Conservation (phyloP, 306 rosid genomes). For the Rosa multiflora region DNA sequence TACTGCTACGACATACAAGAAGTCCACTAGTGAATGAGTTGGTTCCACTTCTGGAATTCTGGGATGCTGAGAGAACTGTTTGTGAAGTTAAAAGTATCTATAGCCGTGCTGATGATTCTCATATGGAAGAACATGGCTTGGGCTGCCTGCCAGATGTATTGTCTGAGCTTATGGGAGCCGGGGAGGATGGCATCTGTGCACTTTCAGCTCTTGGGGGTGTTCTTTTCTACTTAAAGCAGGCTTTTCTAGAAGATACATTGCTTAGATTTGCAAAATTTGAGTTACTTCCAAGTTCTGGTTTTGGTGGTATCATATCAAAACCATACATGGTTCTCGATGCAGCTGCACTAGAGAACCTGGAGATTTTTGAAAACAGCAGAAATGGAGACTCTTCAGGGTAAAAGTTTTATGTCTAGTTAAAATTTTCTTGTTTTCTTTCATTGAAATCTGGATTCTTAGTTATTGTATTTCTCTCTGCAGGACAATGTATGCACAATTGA, state of each 20-base stretch:
- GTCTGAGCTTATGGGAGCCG: conserved; percentile 57
- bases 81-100: conserved; percentile 53
- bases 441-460: conserved; percentile 35
- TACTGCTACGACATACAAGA: conserved; percentile 72
- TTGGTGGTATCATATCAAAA: conserved; percentile 54
- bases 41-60: conserved; percentile 74
- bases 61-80: conserved; percentile 75
- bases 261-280: conserved; percentile 88
- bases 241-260: conserved; percentile 77
- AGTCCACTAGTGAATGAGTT: conserved; percentile 85
- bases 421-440: neutral
- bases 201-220: conserved; percentile 96
- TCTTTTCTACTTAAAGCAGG: conserved; percentile 90
- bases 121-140: conserved; percentile 40
- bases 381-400: conserved; percentile 94
- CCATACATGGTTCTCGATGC: conserved; percentile 95
- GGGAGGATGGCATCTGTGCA: conserved; percentile 56
- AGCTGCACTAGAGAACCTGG: conserved; percentile 92
- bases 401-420: conserved; percentile 23
- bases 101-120: conserved; percentile 20
- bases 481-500: conserved; percentile 79
- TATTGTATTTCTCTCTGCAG: conserved; percentile 43
- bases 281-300: conserved; percentile 74
- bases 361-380: conserved; percentile 86
- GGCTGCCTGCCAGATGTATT: conserved; percentile 67